Conservation (phyloP, 2,329 filamentous ascomycete species). For the Colletotrichum sp. region DNA sequence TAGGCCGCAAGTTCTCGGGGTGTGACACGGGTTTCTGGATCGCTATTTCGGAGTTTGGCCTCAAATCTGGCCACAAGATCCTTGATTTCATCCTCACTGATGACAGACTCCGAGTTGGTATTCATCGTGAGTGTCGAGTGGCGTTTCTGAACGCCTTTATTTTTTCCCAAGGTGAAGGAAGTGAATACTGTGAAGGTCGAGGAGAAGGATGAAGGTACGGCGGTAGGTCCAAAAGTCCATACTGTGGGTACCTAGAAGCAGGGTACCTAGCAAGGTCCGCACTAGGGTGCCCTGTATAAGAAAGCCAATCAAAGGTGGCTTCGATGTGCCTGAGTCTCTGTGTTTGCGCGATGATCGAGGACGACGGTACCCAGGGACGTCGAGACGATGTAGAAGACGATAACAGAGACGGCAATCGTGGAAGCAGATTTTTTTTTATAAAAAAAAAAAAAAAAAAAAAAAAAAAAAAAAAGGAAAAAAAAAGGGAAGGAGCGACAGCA, state of each 20-base stretch:
- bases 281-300: too few relatives aligned
- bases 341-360: too few relatives aligned
- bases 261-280: background rate
- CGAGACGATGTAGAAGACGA: too few relatives aligned
- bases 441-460: too few relatives aligned
- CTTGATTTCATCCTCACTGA: background rate
- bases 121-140: background rate
- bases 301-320: too few relatives aligned
- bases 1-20: background rate
- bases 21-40: background rate
- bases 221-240: background rate
- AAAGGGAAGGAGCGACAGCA: too few relatives aligned
- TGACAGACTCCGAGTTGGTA: background rate
- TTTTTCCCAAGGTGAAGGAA: background rate
- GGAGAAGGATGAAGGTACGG: background rate
- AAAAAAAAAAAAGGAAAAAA: too few relatives aligned
- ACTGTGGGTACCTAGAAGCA: background rate
- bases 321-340: too few relatives aligned
- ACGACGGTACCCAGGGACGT: too few relatives aligned
- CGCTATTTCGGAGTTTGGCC: background rate
- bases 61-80: background rate
- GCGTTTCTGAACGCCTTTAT: background rate
- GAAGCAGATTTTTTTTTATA: too few relatives aligned
- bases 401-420: too few relatives aligned
- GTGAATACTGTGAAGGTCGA: background rate